phyloP scores from a whole-genome alignment of 768 basidiomycete genomes.

The Mycena rosella region DNA sequence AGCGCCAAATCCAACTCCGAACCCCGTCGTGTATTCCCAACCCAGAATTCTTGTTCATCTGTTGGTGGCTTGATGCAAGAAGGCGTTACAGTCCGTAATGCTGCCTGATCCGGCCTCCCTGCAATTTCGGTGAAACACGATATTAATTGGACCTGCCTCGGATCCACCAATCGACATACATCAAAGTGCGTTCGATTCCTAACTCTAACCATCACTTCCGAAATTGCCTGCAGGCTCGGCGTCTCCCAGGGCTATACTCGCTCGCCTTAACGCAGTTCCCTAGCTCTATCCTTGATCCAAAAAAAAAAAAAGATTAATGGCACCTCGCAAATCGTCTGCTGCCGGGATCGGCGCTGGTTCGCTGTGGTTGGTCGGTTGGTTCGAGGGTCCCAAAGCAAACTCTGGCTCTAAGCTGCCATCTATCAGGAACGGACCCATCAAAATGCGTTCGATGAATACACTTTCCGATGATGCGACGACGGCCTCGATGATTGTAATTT shows the following conservation, averaged over 20 bases:
- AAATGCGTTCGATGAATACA: slow-evolving; percentile 23
- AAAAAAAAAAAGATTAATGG: slow-evolving; percentile 10
- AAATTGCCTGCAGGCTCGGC: not conserved
- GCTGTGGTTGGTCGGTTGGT: not conserved
- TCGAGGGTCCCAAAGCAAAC: slow-evolving; percentile 6
- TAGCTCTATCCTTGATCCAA: too few relatives aligned
- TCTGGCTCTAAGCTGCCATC: slow-evolving; percentile 28
- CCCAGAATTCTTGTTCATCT: not conserved
- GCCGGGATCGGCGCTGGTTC: slow-evolving; percentile 6
- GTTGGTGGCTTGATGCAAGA: not conserved
- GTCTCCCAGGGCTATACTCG: not conserved
- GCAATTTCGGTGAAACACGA: not conserved
- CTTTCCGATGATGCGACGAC: slow-evolving; percentile 8
- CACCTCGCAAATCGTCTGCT: not conserved
- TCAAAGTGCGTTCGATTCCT: not conserved
- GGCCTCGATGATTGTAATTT: slow-evolving; percentile 7
- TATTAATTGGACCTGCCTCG: not conserved
- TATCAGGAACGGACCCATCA: slow-evolving; percentile 18
- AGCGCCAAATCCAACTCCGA: not conserved
- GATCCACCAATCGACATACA: not conserved
- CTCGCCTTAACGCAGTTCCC: too few relatives aligned
- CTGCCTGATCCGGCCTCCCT: slow-evolving; percentile 1
- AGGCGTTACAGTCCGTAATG: not conserved
- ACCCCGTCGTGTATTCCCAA: not conserved
- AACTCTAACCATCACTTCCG: not conserved